A percentile compares a stretch with the other conserved stretches of the same genome.
Evolutionary conservation across 768 basidiomycete species (phyloP).

Genomic region (Boletus subcaerulescens): DNA sequence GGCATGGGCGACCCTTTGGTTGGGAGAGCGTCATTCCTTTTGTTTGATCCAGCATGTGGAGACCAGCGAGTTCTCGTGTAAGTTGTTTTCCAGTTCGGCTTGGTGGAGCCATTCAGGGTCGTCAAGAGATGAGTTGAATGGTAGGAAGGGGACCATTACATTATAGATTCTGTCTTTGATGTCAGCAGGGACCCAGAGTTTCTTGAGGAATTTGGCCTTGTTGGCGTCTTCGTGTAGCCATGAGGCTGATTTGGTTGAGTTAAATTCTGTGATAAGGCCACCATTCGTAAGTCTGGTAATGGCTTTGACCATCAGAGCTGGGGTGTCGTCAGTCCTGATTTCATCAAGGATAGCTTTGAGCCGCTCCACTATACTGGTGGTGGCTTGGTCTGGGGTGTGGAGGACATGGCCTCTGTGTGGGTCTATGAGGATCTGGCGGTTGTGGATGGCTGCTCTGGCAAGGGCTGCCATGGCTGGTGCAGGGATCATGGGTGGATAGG

Average conservation of each 20-base stretch:
- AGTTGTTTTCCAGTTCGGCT: neutral
- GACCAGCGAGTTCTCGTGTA: neutral
- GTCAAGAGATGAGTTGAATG: neutral
- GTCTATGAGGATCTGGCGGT: neutral
- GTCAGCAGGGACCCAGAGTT: neutral
- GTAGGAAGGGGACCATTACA: neutral
- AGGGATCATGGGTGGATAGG: no score
- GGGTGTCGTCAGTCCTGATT: neutral
- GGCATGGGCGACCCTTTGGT: no score
- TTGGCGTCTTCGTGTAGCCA: neutral
- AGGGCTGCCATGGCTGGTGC: neutral
- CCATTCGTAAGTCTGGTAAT: neutral
- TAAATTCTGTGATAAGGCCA: neutral
- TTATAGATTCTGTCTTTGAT: neutral
- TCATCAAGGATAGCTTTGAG: neutral
- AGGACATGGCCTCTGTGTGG: neutral
- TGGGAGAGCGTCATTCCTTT: no score
- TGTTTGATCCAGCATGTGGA: no score
- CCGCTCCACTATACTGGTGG: accelerated
- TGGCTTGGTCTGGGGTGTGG: accelerated
- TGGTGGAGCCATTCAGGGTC: neutral
- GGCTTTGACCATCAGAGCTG: neutral
- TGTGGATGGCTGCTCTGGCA: neutral
- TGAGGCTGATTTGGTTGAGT: accelerated
- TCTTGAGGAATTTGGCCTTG: neutral